These are phyloP conservation scores for Dictyostelium discoideum DNA, from an alignment of 78 protist genomes.

Conservation along the genomic window dicty_2.7 NC_007088.5:1371501-1372000, in stretches of 20 bases:
- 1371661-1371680: neutral
- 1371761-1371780: neutral
- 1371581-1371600: neutral
- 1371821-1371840: neutral
- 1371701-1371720: constrained; percentile 3
- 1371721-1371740: neutral
- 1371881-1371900: neutral
- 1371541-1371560: neutral
- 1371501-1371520: neutral
- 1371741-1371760: neutral
- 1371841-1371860: neutral
- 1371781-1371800: neutral
- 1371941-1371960: neutral
- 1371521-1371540: neutral
- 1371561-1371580: neutral
- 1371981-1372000: neutral
- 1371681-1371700: neutral
- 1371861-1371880: neutral
- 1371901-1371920: neutral
- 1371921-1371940: neutral
- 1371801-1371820: neutral
- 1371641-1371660: neutral
- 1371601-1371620: neutral
- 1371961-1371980: neutral
- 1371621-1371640: neutral